Evolutionary conservation across 257 asterid genomes (phyloP).

Genomic region (Capsicum baccatum): DNA sequence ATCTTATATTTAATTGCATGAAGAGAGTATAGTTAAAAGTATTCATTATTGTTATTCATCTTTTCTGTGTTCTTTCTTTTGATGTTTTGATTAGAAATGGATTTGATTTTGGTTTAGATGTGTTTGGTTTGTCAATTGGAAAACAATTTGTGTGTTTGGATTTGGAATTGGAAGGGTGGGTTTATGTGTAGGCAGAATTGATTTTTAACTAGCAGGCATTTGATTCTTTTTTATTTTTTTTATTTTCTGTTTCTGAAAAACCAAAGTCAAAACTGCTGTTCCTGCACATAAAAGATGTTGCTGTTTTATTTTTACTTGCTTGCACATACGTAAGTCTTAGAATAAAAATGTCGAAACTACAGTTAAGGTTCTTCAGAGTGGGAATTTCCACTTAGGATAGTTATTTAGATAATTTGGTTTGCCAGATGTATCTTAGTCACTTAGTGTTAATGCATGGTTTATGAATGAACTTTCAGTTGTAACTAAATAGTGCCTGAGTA

Average conservation of each 20-base stretch:
- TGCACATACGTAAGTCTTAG: not conserved
- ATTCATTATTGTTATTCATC: not conserved
- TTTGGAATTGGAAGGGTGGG: not conserved
- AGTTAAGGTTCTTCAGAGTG: not conserved
- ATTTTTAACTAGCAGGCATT: not conserved
- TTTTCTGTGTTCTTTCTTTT: not conserved
- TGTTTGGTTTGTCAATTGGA: not conserved
- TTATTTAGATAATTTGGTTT: conserved; percentile 4
- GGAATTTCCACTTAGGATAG: conserved; percentile 7
- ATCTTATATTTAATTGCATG: not conserved
- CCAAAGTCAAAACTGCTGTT: not conserved
- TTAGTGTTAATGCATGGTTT: not conserved
- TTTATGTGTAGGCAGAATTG: not conserved
- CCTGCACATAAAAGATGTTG: not conserved
- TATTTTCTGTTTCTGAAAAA: not conserved
- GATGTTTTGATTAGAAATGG: not conserved
- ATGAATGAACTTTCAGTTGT: conserved; percentile 15
- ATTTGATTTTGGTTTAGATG: not conserved
- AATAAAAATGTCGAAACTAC: not conserved
- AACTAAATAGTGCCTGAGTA: not conserved
- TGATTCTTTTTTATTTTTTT: not conserved
- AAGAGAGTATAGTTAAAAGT: not conserved
- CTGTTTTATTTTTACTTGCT: not conserved
- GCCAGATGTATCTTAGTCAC: not conserved
- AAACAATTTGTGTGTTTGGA: conserved; percentile 4